These are phyloP conservation scores for Chlorella vulgaris DNA, from an alignment of 139 green algal genomes.

Conservation along the genomic window DNA sequence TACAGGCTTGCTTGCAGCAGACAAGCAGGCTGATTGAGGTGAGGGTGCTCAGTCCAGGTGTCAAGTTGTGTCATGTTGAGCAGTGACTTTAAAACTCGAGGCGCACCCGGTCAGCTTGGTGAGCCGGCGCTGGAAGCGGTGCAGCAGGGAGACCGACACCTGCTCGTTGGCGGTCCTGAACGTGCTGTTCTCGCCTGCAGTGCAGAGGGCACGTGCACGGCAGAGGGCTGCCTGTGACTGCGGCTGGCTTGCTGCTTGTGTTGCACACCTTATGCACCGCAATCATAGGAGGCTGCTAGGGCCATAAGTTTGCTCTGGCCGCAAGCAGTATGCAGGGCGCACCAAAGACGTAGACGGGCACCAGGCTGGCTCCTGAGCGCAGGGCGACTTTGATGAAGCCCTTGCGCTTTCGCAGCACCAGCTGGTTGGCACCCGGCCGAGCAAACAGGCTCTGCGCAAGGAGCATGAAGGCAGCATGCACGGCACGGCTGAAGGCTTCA, in stretches of 20 bases:
- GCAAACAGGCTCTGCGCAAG: constrained; percentile 29
- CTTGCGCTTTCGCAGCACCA: constrained; percentile 33
- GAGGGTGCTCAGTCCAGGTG: too few relatives aligned
- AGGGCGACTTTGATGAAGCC: constrained; percentile 48
- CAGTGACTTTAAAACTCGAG: too few relatives aligned
- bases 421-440: constrained; percentile 28
- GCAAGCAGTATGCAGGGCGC: too few relatives aligned
- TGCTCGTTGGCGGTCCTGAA: constrained; percentile 40
- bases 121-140: constrained; percentile 22
- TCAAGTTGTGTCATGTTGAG: too few relatives aligned
- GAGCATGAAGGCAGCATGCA: too few relatives aligned
- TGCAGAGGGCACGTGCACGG: too few relatives aligned
- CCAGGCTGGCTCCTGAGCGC: constrained; percentile 38
- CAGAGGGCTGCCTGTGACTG: not conserved
- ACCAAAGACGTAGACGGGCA: constrained; percentile 44
- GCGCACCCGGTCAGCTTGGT: not conserved
- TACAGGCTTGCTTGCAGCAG: too few relatives aligned
- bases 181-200: constrained; percentile 30
- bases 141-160: not conserved
- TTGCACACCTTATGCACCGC: too few relatives aligned
- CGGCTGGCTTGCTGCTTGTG: not conserved
- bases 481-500: too few relatives aligned
- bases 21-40: too few relatives aligned
- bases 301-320: too few relatives aligned
- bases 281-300: too few relatives aligned